Percentiles rank a stretch among this genome's conserved stretches.
phyloP scores from a whole-genome alignment of 352 stramenopile genomes.

The Achlya hypogyna region DNA sequence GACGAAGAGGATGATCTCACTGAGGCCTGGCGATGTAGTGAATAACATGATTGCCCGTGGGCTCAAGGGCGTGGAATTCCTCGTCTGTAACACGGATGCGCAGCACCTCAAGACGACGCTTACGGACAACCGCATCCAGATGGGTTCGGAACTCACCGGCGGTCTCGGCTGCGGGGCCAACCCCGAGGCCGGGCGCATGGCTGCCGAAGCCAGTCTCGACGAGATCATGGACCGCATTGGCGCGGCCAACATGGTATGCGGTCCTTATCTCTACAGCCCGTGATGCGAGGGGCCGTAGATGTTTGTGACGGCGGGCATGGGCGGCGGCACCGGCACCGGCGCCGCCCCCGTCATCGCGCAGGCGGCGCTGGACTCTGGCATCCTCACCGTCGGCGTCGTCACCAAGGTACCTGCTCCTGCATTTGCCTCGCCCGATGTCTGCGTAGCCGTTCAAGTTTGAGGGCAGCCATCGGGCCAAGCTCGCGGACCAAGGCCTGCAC shows the following conservation, averaged over 20 bases:
- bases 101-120: conserved; percentile 85
- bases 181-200: conserved; percentile 70
- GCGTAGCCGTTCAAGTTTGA: conserved; percentile 73
- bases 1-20: too few species aligned
- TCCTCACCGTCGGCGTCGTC: conserved; percentile 80
- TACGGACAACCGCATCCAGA: conserved; percentile 86
- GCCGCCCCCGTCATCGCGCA: conserved; percentile 76
- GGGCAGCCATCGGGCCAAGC: conserved; percentile 69
- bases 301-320: conserved; percentile 84
- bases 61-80: conserved; percentile 74
- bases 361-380: conserved; percentile 68
- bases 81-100: conserved; percentile 88
- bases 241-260: conserved; percentile 71
- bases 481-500: conserved; percentile 61
- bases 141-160: conserved; percentile 78
- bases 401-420: conserved; percentile 42
- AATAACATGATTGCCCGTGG: conserved; percentile 86
- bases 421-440: not conserved
- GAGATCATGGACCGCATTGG: conserved; percentile 81
- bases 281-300: conserved; percentile 34
- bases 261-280: not conserved
- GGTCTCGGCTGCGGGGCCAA: conserved; percentile 75
- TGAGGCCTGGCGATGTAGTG: conserved; percentile 28
- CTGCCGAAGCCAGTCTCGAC: conserved; percentile 63
- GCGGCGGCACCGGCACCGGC: conserved; percentile 72